These are phyloP conservation scores for Trichoderma gracile DNA, from an alignment of 2,329 filamentous ascomycete genomes.

Conservation along the genomic window DNA sequence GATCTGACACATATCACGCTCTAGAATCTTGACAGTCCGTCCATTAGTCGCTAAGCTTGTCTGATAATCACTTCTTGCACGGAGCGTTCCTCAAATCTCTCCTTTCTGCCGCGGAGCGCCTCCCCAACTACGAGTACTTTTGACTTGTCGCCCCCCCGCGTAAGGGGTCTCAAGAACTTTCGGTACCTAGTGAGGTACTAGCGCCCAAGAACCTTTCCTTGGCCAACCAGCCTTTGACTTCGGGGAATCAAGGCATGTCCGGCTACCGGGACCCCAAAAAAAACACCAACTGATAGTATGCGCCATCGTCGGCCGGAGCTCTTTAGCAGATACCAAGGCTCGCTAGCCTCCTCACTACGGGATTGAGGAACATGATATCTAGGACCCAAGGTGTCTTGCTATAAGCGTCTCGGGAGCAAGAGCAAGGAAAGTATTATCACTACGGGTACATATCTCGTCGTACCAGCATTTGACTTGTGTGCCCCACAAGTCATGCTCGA, in stretches of 20 bases:
- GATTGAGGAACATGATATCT: background rate
- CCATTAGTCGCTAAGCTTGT: background rate
- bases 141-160: background rate
- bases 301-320: background rate
- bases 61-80: conserved; percentile 6
- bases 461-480: background rate
- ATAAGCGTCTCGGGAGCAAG: background rate
- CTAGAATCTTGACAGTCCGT: background rate
- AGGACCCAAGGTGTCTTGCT: background rate
- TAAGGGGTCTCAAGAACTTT: background rate
- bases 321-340: background rate
- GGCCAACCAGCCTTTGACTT: background rate
- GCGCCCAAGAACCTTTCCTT: background rate
- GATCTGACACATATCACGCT: conserved; percentile 4
- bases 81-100: conserved; percentile 11
- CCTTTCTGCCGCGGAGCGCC: background rate
- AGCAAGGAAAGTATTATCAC: background rate
- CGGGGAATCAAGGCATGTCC: conserved; percentile 1
- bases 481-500: background rate
- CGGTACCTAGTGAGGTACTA: background rate
- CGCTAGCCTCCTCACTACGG: background rate
- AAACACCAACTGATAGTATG: background rate
- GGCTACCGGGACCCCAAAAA: background rate
- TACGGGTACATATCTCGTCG: background rate
- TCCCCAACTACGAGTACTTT: background rate